phyloP scores from a whole-genome alignment of 768 basidiomycete genomes.

The Pluteus cervinus region DNA sequence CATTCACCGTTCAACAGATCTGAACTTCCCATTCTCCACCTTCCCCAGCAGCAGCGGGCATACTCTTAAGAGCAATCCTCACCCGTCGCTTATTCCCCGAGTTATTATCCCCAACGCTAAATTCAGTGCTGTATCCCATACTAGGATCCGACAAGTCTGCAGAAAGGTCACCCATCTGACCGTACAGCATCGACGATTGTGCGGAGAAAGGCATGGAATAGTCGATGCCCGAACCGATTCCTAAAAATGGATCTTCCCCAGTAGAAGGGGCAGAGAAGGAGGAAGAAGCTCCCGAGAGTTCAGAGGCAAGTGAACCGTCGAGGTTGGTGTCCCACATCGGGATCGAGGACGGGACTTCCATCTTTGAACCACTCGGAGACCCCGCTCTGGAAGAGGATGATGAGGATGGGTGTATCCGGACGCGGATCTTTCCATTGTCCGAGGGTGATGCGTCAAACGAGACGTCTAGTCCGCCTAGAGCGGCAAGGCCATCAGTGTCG shows the following conservation, averaged over 20 bases:
- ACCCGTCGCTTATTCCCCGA: constrained; percentile 45
- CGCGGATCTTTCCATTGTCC: constrained; percentile 67
- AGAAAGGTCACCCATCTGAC: constrained; percentile 21
- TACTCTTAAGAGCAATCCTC: constrained; percentile 59
- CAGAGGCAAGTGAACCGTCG: constrained; percentile 10
- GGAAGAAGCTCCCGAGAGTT: constrained; percentile 21
- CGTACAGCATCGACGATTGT: constrained; percentile 29
- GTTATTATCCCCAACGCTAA: constrained; percentile 24
- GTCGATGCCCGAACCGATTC: constrained; percentile 36
- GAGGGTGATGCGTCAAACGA: constrained; percentile 64
- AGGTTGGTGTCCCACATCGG: constrained; percentile 16
- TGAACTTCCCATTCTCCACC: constrained; percentile 80
- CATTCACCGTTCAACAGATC: constrained; percentile 39
- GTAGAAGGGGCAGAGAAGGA: constrained; percentile 31
- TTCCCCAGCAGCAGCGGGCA: constrained; percentile 55
- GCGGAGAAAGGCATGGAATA: constrained; percentile 31
- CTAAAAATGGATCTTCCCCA: constrained; percentile 53
- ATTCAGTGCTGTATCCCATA: constrained; percentile 33
- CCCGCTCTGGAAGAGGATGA: constrained; percentile 35
- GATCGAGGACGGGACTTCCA: constrained; percentile 16
- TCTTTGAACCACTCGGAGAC: constrained; percentile 20
- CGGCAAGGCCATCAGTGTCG: constrained; percentile 39
- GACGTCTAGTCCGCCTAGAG: constrained; percentile 58
- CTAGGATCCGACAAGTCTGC: constrained; percentile 22
- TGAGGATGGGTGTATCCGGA: constrained; percentile 61